Base-by-base conservation (phyloP, 768 basidiomycete genomes). In the Termitomyces sp. region DNA sequence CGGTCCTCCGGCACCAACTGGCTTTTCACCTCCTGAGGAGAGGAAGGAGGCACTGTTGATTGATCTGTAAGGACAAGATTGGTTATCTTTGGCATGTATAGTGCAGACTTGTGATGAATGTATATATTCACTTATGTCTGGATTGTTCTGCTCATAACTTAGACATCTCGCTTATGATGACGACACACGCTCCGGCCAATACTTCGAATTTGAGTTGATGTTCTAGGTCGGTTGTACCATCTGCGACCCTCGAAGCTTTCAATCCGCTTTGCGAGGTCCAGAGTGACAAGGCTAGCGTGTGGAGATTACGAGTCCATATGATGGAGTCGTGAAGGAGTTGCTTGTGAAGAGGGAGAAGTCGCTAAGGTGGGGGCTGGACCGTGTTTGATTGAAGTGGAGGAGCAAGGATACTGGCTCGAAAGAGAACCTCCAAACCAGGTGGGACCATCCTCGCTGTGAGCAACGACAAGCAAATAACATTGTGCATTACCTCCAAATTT, bases 241-340 rank as follows among this genome's bases (percentile, higher is more conserved):
- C 68, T 12, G 69, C 75, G 15, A 61, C 64, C 0, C 70, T 94
- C 0, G 73, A 80, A 53, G 75, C 80, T 12, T 94, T 94, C 62
- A 87, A 89, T 46, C 73, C 77, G 9, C 73, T 93, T 5, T 91
- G 89, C 64, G 91, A 93, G 58, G 90, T 93, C 2, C 90, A 93
- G 71, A 88, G 85, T 58, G 91, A 93, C 79, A 93, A 93, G 68
- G 91, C 90, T 1, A 88, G 84, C 68, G 91, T n/a, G n/a, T 94
- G 26, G 92, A 94, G 68, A 93, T 95, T 53, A 94, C 92, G 2
- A 87, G 86, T 54, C 92, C 92, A 1, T 93, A 79, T 62, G 87
- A 92, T 41, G 92, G 92, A 5, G 72, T 84, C 32, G 73, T 94
- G 45, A 83, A 79, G 58, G 78, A 88, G 59, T 69, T 93, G 6